Percentiles rank a stretch among this genome's conserved stretches.
These are phyloP conservation scores for Elaphomyces granulatus DNA, from an alignment of 495 filamentous ascomycete genomes.

Conservation along the genomic window DNA sequence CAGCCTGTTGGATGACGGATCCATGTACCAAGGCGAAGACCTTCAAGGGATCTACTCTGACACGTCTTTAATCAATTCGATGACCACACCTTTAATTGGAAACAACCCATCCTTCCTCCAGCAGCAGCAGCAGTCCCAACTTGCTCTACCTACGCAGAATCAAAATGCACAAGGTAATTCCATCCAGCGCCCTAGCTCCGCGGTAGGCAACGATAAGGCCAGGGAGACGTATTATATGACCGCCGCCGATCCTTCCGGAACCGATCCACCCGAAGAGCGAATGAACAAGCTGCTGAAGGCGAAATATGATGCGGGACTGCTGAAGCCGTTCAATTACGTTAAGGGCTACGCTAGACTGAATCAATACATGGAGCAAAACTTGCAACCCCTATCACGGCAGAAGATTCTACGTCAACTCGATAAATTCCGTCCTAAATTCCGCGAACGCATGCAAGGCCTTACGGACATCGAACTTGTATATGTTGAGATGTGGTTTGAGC, in stretches of 20 bases:
- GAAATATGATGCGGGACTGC: constrained; percentile 85
- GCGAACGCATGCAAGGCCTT: constrained; percentile 80
- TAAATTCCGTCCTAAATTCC: constrained; percentile 86
- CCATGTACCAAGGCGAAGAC: constrained; percentile 49
- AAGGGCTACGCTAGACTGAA: constrained; percentile 85
- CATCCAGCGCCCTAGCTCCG: constrained; percentile 44
- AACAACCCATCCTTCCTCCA: constrained; percentile 20
- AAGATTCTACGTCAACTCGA: constrained; percentile 84
- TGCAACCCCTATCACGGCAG: constrained; percentile 61
- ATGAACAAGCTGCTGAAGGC: constrained; percentile 91
- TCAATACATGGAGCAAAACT: constrained; percentile 78
- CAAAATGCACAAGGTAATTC: constrained; percentile 37
- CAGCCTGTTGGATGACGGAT: constrained; percentile 68
- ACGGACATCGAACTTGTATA: constrained; percentile 86
- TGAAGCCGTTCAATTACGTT: constrained; percentile 96
- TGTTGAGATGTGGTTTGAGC: constrained; percentile 98
- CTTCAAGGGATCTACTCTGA: constrained; percentile 41
- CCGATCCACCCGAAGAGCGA: constrained; percentile 79
- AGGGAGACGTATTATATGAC: constrained; percentile 90
- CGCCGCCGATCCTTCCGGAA: constrained; percentile 85
- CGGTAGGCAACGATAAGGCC: constrained; percentile 60
- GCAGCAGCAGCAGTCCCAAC: constrained; percentile 20
- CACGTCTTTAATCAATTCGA: constrained; percentile 36
- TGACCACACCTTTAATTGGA: constrained; percentile 24
- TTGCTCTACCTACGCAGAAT: constrained; percentile 23